These are phyloP conservation scores for Termitomyces sp. DNA, from an alignment of 768 basidiomycete genomes.

Conservation along the genomic window DNA sequence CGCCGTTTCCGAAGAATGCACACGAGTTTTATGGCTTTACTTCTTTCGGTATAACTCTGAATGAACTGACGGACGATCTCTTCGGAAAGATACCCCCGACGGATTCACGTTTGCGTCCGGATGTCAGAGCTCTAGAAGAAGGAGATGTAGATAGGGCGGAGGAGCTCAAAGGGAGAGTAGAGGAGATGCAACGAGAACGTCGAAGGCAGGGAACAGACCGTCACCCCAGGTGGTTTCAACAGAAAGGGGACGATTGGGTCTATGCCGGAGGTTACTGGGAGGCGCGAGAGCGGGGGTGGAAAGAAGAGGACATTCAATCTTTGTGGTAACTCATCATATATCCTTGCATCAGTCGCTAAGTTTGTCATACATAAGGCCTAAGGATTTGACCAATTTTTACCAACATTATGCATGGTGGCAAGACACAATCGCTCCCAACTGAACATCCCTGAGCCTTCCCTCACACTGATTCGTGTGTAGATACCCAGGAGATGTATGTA, in stretches of 20 bases:
- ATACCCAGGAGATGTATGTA: not conserved
- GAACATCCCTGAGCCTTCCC: not conserved
- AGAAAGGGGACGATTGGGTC: conserved; percentile 66
- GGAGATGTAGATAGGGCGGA: conserved; percentile 73
- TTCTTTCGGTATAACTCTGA: conserved; percentile 71
- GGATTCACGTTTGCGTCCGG: conserved; percentile 79
- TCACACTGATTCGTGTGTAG: not conserved
- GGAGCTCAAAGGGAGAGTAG: conserved; percentile 63
- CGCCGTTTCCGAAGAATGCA: conserved; percentile 68
- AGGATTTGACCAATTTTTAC: too few species aligned
- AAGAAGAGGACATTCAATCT: conserved; percentile 39
- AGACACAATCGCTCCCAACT: not conserved
- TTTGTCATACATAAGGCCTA: not conserved
- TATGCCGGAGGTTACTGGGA: conserved; percentile 88
- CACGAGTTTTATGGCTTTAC: conserved; percentile 83
- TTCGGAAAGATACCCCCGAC: conserved; percentile 66
- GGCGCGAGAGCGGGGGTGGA: conserved; percentile 62
- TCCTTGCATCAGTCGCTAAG: not conserved
- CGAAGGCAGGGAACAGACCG: conserved; percentile 57
- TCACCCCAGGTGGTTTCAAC: conserved; percentile 73
- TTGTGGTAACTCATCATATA: conserved; percentile 53
- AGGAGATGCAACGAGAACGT: conserved; percentile 74
- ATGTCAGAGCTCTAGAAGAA: conserved; percentile 80
- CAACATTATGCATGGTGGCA: too few species aligned
- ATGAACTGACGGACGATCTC: conserved; percentile 72